Percentiles rank a stretch among this genome's conserved stretches.
Evolutionary conservation across 1,139 yeast species (phyloP).

Genomic region (Yamadazyma sp.): DNA sequence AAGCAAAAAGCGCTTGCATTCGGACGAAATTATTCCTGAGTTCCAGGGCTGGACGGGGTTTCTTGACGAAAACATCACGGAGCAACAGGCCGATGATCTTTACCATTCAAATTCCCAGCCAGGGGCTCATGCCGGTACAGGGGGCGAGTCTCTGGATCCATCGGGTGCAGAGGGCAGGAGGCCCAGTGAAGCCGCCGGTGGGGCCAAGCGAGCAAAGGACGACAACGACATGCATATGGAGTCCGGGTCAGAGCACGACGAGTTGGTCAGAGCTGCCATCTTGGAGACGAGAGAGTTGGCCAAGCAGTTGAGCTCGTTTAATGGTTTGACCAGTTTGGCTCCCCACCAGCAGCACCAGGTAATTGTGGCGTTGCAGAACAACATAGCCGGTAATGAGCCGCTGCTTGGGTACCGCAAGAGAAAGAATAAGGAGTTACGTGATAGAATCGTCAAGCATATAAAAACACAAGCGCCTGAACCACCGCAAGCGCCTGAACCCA

Average conservation of each 20-base stretch:
- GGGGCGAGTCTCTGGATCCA: not conserved
- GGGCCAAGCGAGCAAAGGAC: not conserved
- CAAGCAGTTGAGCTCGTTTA: slow-evolving; percentile 25
- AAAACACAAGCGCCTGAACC: no score
- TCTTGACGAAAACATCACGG: slow-evolving; percentile 40
- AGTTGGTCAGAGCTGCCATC: slow-evolving; percentile 65
- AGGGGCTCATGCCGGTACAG: no score
- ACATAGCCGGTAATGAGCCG: slow-evolving; percentile 4
- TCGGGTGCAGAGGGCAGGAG: not conserved
- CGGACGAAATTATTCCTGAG: slow-evolving; percentile 40
- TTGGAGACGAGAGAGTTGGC: slow-evolving; percentile 66
- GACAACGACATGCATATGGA: slow-evolving; percentile 40
- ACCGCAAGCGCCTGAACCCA: slow-evolving; percentile 6
- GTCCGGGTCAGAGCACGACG: slow-evolving; percentile 53
- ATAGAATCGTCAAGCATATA: slow-evolving; percentile 1
- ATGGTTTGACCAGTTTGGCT: slow-evolving; percentile 16
- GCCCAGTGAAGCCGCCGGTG: not conserved
- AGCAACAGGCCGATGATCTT: slow-evolving; percentile 2
- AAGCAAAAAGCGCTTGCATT: slow-evolving; percentile 16
- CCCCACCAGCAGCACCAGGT: slow-evolving; percentile 30
- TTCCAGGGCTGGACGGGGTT: slow-evolving; percentile 58
- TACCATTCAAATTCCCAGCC: not conserved
- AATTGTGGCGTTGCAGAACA: slow-evolving; percentile 14
- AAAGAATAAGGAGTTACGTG: slow-evolving; percentile 9
- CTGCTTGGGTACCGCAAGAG: slow-evolving; percentile 9